These are phyloP conservation scores for Podospora fimiseda DNA, from an alignment of 495 filamentous ascomycete genomes.

Conservation along the genomic window DNA sequence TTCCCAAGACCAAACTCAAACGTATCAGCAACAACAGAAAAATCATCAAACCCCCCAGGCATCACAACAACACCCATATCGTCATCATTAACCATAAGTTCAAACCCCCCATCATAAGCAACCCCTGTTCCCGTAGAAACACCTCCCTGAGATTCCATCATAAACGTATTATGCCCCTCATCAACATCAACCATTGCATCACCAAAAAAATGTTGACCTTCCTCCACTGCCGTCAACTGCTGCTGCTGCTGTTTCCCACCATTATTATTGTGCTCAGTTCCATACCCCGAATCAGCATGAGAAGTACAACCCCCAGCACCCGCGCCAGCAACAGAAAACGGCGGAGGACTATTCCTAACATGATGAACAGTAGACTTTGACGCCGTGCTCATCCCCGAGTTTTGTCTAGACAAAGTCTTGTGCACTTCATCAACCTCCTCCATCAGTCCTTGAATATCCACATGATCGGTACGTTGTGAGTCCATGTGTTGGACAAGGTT, in stretches of 20 bases:
- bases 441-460: conserved; percentile 26
- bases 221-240: no score
- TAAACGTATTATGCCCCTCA: background rate
- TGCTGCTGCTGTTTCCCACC: no score
- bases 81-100: background rate
- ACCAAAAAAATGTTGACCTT: no score
- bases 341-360: conserved; percentile 24
- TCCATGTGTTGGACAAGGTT: conserved; percentile 27
- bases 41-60: background rate
- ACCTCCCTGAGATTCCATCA: background rate
- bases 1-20: background rate
- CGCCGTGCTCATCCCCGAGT: conserved; percentile 18
- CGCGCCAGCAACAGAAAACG: background rate
- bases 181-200: background rate
- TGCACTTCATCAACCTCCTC: conserved; percentile 23
- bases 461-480: conserved; percentile 22
- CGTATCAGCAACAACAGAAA: no score
- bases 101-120: background rate
- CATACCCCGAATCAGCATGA: background rate
- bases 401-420: conserved; percentile 21
- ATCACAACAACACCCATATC: background rate
- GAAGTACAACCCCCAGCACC: background rate
- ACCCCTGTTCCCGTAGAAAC: background rate
- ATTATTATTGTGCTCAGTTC: background rate
- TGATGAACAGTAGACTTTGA: conserved; percentile 25